A percentile compares a stretch with the other conserved stretches of the same genome.
phyloP scores from a whole-genome alignment of 2,329 filamentous ascomycete species.

The Talaromyces sp. region DNA sequence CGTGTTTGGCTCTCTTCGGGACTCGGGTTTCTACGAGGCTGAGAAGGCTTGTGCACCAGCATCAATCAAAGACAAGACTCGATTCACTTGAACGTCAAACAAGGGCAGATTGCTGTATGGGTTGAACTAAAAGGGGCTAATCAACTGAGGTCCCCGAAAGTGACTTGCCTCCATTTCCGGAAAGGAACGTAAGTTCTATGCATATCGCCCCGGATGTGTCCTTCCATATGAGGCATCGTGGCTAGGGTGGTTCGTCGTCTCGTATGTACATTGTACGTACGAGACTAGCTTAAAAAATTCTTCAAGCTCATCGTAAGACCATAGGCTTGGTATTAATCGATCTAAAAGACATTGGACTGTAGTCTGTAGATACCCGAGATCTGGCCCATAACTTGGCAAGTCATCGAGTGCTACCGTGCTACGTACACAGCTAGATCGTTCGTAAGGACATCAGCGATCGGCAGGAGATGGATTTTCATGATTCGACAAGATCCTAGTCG shows the following conservation, averaged over 20 bases:
- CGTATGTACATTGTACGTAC: neutral
- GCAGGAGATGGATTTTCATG: neutral
- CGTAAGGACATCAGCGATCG: neutral
- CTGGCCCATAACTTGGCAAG: neutral
- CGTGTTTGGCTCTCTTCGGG: neutral
- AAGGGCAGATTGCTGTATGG: too few species aligned
- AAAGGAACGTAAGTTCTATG: neutral
- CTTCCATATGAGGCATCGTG: neutral
- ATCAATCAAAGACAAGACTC: neutral
- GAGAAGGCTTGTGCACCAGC: neutral
- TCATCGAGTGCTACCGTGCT: neutral
- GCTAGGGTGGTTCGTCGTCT: too few species aligned
- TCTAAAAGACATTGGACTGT: neutral
- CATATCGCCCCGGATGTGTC: neutral
- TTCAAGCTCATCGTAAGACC: neutral
- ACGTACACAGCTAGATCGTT: neutral
- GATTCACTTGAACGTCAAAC: too few species aligned
- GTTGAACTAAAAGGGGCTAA: too few species aligned
- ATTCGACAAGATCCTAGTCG: neutral
- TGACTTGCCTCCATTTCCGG: neutral
- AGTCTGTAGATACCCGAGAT: neutral
- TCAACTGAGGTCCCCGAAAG: neutral
- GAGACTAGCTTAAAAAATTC: neutral
- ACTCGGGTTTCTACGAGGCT: neutral
- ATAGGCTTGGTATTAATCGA: neutral